phyloP scores from a whole-genome alignment of 208 protist species.

The Trypanosoma platydactyli region DNA sequence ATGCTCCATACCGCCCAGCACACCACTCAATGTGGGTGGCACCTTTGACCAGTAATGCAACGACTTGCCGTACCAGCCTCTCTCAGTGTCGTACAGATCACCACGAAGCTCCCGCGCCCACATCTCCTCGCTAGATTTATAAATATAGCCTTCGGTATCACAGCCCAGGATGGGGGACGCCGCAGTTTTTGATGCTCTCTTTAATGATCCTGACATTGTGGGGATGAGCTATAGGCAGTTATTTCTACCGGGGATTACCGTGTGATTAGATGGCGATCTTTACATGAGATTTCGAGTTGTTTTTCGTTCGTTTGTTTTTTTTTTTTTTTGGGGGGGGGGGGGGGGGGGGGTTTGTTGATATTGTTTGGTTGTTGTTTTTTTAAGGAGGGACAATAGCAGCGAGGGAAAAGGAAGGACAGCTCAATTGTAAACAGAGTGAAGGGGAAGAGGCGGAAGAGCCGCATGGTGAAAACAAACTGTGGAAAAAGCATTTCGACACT shows the following conservation, averaged over 20 bases:
- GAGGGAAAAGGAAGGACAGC: too few species aligned
- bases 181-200: neutral
- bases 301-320: too few species aligned
- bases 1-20: slow-evolving; percentile 88
- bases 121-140: slow-evolving; percentile 65
- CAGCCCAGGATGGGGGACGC: slow-evolving; percentile 46
- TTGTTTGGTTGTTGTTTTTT: too few species aligned
- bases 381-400: too few species aligned
- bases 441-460: too few species aligned
- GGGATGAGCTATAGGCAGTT: neutral
- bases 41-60: slow-evolving; percentile 86
- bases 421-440: too few species aligned
- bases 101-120: slow-evolving; percentile 68
- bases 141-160: slow-evolving; percentile 62
- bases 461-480: too few species aligned
- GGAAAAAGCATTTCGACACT: too few species aligned
- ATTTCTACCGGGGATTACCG: neutral
- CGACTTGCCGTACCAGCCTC: slow-evolving; percentile 89
- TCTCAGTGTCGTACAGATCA: slow-evolving; percentile 71
- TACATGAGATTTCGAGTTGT: too few species aligned
- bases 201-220: neutral
- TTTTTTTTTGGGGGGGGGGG: too few species aligned
- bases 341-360: too few species aligned
- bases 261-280: neutral
- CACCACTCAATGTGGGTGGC: slow-evolving; percentile 85